These are phyloP conservation scores for Aspergillus awamori DNA, from an alignment of 2,329 filamentous ascomycete genomes.

Conservation along the genomic window DNA sequence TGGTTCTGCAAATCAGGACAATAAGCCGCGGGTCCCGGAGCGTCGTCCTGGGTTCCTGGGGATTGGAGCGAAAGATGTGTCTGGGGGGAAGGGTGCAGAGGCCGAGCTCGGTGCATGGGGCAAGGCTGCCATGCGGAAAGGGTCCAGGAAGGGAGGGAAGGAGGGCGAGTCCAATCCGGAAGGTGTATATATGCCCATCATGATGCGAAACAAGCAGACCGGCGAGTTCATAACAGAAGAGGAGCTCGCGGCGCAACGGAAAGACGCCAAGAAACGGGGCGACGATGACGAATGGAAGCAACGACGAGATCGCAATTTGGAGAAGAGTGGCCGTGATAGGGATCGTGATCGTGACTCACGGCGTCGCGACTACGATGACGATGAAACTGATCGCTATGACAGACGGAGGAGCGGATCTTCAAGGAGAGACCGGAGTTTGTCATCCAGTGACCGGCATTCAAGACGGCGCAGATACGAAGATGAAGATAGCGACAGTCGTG, in stretches of 20 bases:
- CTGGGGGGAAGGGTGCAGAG: slow-evolving; percentile 56
- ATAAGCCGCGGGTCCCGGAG: slow-evolving; percentile 67
- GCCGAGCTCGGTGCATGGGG: slow-evolving; percentile 82
- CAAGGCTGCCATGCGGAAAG: slow-evolving; percentile 59
- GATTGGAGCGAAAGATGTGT: slow-evolving; percentile 81
- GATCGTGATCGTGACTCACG: slow-evolving; percentile 39
- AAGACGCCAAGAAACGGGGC: slow-evolving; percentile 51
- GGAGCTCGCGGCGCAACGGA: slow-evolving; percentile 57
- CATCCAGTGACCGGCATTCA: slow-evolving; percentile 39
- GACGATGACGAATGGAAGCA: slow-evolving; percentile 50
- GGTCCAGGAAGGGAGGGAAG: slow-evolving; percentile 60
- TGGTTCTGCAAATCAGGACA: slow-evolving; percentile 47
- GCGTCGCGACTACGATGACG: slow-evolving; percentile 37
- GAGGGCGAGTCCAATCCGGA: slow-evolving; percentile 45
- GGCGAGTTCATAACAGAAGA: slow-evolving; percentile 66
- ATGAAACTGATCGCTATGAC: slow-evolving; percentile 38
- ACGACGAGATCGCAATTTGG: slow-evolving; percentile 48
- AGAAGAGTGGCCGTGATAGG: slow-evolving; percentile 40
- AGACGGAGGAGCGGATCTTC: slow-evolving; percentile 44
- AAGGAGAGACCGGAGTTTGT: slow-evolving; percentile 40
- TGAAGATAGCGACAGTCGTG: slow-evolving; percentile 34
- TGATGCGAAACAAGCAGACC: slow-evolving; percentile 63
- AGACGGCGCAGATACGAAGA: slow-evolving; percentile 44
- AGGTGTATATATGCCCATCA: slow-evolving; percentile 63
- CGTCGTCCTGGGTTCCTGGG: slow-evolving; percentile 80